These are phyloP conservation scores for Melastoma malabathricum DNA, from an alignment of 345 rosid genomes.

Conservation along the genomic window DNA sequence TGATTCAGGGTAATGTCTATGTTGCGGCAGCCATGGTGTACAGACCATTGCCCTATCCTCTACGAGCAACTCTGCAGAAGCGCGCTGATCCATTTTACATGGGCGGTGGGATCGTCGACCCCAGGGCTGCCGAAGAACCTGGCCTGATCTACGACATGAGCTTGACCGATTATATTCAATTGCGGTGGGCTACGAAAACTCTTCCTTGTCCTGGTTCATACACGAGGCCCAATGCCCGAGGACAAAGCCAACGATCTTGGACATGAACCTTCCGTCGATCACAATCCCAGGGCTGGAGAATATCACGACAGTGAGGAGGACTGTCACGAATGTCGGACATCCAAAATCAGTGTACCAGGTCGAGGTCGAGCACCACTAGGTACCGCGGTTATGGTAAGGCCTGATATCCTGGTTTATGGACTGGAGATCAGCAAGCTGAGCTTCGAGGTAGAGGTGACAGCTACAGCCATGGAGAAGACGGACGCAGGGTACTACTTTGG, in stretches of 20 bases:
- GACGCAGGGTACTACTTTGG: constrained; percentile 46
- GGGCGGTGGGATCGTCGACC: constrained; percentile 48
- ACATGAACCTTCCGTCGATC: constrained; percentile 52
- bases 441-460: constrained; percentile 12
- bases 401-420: constrained; percentile 20
- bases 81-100: constrained; percentile 51
- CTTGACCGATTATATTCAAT: constrained; percentile 30
- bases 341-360: constrained; percentile 25
- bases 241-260: constrained; percentile 20
- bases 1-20: background rate
- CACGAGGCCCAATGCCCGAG: constrained; percentile 17
- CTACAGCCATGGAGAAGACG: constrained; percentile 5
- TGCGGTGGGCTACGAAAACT: constrained; percentile 32
- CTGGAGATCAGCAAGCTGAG: constrained; percentile 7
- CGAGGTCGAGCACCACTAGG: constrained; percentile 30
- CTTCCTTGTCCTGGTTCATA: constrained; percentile 23
- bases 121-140: constrained; percentile 41
- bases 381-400: constrained; percentile 15
- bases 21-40: constrained; percentile 1
- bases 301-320: constrained; percentile 24
- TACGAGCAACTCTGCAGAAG: constrained; percentile 36
- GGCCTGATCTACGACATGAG: constrained; percentile 57
- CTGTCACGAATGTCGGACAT: constrained; percentile 47
- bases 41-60: constrained; percentile 29
- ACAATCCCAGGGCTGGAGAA: constrained; percentile 38